Evolutionary conservation across 176 grass and related monocot genomes (phyloP), one percentile per base, ranked within the genome.

Genomic region (Secale cereale): DNA sequence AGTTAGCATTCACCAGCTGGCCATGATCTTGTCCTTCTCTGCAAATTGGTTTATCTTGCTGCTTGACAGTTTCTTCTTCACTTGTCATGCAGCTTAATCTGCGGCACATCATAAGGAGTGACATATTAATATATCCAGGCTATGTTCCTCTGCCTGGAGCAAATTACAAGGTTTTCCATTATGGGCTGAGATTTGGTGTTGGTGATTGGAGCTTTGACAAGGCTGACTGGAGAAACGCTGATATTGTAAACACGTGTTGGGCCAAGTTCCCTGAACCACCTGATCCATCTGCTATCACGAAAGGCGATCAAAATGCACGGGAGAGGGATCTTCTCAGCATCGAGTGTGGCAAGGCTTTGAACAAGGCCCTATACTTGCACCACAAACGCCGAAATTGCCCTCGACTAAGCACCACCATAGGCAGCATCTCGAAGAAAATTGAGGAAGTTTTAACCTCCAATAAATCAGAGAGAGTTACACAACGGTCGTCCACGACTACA

Each of bases 161-260:
- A 74, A 89, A 87, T 36, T 92, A 93, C 79, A 93, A 88, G 90
- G 89, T 98, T 73, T 98, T 98, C 86, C 93, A 98, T 86, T 98
- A 98, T 8, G 96, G 96, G 39, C 81, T 98, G 70, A 92, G 93
- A 87, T 98, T 95, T 92, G 85, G 78, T 25, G 90, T 98, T 87
- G 93, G 91, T 70, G 89, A 89, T 68, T 98, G 97, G 97, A 98
- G 97, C 70, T 95, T 98, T 79, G 97, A 98, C 69, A 98, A 98
- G 88, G 93, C 96, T 84, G 88, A 91, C 40, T 98, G 97, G 97
- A 91, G 97, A 90, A 71, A 89, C 54, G 7, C 56, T 52, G 93
- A 98, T 72, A 71, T 98, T 37, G 91, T 95, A 81, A 98, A 95
- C 78, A 94, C 73, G 56, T 98, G 93, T 66, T 98, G 93, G 97